A percentile compares a stretch with the other conserved stretches of the same genome.
phyloP scores from a whole-genome alignment of 2,329 filamentous ascomycete genomes.

The Pyrenophora seminiperda region DNA sequence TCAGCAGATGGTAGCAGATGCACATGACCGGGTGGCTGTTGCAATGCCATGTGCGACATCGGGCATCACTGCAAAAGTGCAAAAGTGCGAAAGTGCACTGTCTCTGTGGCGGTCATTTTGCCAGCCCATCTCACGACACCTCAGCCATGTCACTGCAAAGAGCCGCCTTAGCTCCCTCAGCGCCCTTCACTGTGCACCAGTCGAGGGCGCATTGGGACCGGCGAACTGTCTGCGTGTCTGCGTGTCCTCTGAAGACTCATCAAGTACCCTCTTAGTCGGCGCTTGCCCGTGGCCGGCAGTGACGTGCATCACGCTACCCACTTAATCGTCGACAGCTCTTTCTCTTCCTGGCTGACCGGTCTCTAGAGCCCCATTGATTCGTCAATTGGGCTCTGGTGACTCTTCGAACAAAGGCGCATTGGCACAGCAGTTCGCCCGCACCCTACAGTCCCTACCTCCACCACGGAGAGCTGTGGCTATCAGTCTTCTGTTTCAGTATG shows the following conservation, averaged over 20 bases:
- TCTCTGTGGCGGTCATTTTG: constrained; percentile 3
- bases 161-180: constrained; percentile 3
- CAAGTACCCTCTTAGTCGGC: constrained; percentile 16
- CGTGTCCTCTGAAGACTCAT: constrained; percentile 29
- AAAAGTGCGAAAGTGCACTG: constrained; percentile 10
- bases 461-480: constrained; percentile 4
- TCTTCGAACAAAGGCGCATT: constrained; percentile 13
- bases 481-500: background rate
- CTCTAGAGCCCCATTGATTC: constrained; percentile 24
- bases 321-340: constrained; percentile 29
- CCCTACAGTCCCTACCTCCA: constrained; percentile 30
- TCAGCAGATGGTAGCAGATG: constrained; percentile 17
- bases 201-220: constrained; percentile 9
- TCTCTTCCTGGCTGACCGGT: constrained; percentile 43
- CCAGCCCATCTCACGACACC: constrained; percentile 10
- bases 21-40: constrained; percentile 21
- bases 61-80: constrained; percentile 6
- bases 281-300: constrained; percentile 22
- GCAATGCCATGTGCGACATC: constrained; percentile 11
- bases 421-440: constrained; percentile 33
- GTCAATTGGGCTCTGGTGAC: constrained; percentile 21
- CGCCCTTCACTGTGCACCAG: constrained; percentile 18
- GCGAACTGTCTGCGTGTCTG: constrained; percentile 15
- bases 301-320: constrained; percentile 26
- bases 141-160: constrained; percentile 6